Evolutionary conservation across 2,329 filamentous ascomycete genomes (phyloP).

Genomic region (Fusarium oligoseptatum): DNA sequence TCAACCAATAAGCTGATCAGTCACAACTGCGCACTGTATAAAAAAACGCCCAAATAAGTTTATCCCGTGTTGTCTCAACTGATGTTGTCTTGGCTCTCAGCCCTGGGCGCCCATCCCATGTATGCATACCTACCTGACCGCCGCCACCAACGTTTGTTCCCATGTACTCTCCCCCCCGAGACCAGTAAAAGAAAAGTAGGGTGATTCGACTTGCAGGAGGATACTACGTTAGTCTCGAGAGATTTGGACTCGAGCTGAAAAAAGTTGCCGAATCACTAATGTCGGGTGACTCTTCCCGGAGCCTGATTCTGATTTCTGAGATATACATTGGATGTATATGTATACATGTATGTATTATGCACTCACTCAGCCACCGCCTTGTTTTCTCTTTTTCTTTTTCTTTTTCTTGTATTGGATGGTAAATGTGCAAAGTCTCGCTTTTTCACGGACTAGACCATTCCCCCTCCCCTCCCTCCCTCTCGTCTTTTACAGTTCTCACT

Average conservation of each 20-base stretch:
- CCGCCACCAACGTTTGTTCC: background rate
- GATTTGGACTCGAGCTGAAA: background rate
- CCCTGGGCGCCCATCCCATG: background rate
- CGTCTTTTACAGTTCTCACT: background rate
- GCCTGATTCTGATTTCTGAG: slow-evolving; percentile 11
- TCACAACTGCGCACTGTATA: background rate
- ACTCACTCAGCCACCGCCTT: slow-evolving; percentile 13
- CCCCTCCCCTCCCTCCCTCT: background rate
- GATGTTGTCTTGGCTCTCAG: background rate
- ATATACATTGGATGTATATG: background rate
- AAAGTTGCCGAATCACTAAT: background rate
- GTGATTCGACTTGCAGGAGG: background rate
- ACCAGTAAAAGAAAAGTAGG: background rate
- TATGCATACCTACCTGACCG: background rate
- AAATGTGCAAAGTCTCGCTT: slow-evolving; percentile 1
- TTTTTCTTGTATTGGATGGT: background rate
- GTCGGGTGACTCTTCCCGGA: background rate
- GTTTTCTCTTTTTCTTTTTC: background rate
- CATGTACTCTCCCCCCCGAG: background rate
- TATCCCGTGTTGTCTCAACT: background rate
- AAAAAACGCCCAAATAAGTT: background rate
- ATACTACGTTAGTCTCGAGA: background rate
- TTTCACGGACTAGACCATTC: background rate
- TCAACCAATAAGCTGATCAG: background rate
- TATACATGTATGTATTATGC: background rate